Conservation (phyloP, 805 yeast genomes). For the Zygosaccharomyces pseudorouxii region DNA sequence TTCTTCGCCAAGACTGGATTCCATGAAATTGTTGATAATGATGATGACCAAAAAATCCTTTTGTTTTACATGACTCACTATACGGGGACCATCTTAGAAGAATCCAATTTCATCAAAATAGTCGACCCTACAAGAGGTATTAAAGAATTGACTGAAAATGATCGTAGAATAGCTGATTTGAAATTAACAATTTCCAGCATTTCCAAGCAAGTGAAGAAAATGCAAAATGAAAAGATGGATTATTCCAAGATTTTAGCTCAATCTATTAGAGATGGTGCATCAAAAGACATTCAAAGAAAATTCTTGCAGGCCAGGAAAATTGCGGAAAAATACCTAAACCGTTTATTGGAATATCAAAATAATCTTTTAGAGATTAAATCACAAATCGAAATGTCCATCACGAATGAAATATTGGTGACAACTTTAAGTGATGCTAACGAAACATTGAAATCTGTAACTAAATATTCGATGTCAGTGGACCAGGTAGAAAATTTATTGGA, state of each 20-base stretch:
- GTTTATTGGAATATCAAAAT: conserved; percentile 32
- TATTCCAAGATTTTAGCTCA: conserved; percentile 17
- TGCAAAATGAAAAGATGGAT: conserved; percentile 19
- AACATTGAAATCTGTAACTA: conserved; percentile 38
- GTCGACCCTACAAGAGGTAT: conserved; percentile 14
- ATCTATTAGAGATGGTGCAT: conserved; percentile 21
- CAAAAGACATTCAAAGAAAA: conserved; percentile 31
- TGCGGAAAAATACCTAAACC: conserved; percentile 34
- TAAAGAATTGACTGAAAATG: conserved; percentile 33
- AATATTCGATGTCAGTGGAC: conserved; percentile 42
- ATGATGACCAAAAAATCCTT: conserved; percentile 18
- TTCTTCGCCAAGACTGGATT: conserved; percentile 18
- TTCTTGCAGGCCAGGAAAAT: conserved; percentile 35
- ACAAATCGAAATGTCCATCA: conserved; percentile 42
- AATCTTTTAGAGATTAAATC: conserved; percentile 39
- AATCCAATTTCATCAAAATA: conserved; percentile 21
- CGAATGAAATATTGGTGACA: conserved; percentile 37
- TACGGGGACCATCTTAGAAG: conserved; percentile 13
- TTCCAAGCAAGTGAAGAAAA: conserved; percentile 19
- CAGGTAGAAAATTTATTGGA: conserved; percentile 40
- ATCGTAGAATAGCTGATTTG: conserved; percentile 33
- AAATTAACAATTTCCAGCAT: conserved; percentile 26
- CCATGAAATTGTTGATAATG: conserved; percentile 3
- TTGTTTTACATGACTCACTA: conserved; percentile 20
- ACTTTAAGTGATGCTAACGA: conserved; percentile 38